Conservation (phyloP, 2,329 filamentous ascomycete species). For the Penicillium sp. region DNA sequence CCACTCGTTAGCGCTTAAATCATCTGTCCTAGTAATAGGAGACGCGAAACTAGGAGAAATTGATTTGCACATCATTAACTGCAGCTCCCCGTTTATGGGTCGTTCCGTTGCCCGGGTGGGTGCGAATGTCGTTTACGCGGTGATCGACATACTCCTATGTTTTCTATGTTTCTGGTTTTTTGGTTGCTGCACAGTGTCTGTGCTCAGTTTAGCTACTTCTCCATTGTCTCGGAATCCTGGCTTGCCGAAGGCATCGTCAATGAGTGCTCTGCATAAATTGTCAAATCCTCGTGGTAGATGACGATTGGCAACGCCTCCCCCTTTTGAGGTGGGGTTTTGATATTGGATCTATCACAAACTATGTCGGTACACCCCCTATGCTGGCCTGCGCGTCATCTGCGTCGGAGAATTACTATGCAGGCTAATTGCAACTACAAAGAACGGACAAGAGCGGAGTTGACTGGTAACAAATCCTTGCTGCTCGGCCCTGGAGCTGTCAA, state of each 20-base stretch:
- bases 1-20: slow-evolving; percentile 4
- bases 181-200: background rate
- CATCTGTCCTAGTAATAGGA: background rate
- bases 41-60: slow-evolving; percentile 8
- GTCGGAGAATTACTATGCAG: background rate
- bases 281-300: background rate
- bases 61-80: slow-evolving; percentile 11
- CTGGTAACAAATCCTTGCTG: background rate
- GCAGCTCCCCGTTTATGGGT: background rate
- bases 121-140: background rate
- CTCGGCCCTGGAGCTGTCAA: background rate
- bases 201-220: background rate
- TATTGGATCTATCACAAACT: slow-evolving; percentile 3
- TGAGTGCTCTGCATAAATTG: background rate
- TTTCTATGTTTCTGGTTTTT: background rate
- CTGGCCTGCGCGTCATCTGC: background rate
- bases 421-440: background rate
- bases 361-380: background rate
- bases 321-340: background rate
- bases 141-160: slow-evolving; percentile 2
- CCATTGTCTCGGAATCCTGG: background rate
- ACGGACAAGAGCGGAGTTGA: background rate
- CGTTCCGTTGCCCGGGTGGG: background rate
- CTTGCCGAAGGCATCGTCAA: background rate
- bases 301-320: background rate